Evolutionary conservation across 179 eudicot species (phyloP), one percentile per base, ranked within the genome.

Genomic region (Beta lomatogona): DNA sequence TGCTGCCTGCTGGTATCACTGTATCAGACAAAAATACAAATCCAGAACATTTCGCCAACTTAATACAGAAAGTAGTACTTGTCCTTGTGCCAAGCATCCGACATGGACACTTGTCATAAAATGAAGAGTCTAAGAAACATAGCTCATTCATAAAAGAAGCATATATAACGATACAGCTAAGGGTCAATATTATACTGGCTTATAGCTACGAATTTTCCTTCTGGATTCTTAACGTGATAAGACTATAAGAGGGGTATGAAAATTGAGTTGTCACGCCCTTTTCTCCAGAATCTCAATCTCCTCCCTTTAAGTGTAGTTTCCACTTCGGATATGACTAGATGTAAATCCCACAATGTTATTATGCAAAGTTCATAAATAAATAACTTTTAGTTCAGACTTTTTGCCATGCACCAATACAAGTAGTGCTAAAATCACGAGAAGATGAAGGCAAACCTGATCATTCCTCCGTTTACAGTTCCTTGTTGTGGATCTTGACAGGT

Each of bases 401-500:
- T 48, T 9, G 9, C 3, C 8, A 67, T n/a, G 73, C 53, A 65
- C 14, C 25, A 16, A 11, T 22, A 31, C 48, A 21, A 19, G n/a
- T 8, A 71, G 15, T 45, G 71, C 15, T 60, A 11, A 2, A 80
- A 44, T 9, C 36, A 22, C 3, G 54, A 14, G 66, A 36, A 67
- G 19, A 71, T 46, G n/a, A 67, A 61, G 68, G 80, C 63, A 78
- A 50, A 95, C 98, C 92, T 93, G 80, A 93, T 89, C 98, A 95
- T 95, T 85, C 98, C 97, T 59, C 98, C 98, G 53, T 82, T 71
- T 12, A 88, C 86, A 9, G 91, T 86, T 50, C 97, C 97, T 44
- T 75, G 76, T 55, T 86, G 88, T 36, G 98, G 97, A 79, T 93
- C 98, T 36, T 91, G 89, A 84, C 93, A 89, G 18, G 91, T 90